Evolutionary conservation across 345 rosid species (phyloP).

Genomic region (Moringa oleifera): DNA sequence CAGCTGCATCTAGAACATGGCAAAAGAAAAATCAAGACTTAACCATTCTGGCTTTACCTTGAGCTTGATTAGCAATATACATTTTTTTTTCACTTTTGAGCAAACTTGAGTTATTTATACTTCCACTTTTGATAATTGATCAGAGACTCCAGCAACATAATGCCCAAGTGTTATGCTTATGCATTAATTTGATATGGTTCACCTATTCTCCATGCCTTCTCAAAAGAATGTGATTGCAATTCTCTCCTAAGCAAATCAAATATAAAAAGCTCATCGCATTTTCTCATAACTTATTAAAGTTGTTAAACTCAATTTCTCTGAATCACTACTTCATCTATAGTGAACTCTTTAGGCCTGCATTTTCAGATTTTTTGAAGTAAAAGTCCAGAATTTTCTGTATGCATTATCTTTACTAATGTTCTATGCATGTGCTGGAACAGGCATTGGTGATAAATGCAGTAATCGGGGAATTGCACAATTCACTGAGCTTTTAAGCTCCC

Average conservation of each 20-base stretch:
- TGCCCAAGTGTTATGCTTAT: too few relatives aligned
- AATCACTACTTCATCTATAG: too few relatives aligned
- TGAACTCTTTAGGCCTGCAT: neutral
- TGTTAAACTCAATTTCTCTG: neutral
- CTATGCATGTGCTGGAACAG: slow-evolving; percentile 29
- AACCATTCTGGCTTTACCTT: neutral
- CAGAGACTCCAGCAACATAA: neutral
- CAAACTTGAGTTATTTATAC: neutral
- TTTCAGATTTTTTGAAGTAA: too few relatives aligned
- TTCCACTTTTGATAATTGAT: neutral
- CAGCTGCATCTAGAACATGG: neutral
- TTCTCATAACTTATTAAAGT: neutral
- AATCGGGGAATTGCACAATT: slow-evolving; percentile 46
- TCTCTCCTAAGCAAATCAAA: neutral
- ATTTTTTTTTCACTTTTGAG: neutral
- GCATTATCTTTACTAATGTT: neutral
- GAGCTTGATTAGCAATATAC: neutral
- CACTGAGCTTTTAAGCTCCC: slow-evolving; percentile 59
- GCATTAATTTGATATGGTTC: neutral
- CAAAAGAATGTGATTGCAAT: neutral
- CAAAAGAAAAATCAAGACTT: neutral
- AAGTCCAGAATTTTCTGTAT: neutral
- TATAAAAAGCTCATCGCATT: too few relatives aligned
- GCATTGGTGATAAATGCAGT: slow-evolving; percentile 71
- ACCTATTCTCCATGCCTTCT: neutral